These are phyloP conservation scores for Nakazawaea populi DNA, from an alignment of 805 yeast species.

Conservation along the genomic window DNA sequence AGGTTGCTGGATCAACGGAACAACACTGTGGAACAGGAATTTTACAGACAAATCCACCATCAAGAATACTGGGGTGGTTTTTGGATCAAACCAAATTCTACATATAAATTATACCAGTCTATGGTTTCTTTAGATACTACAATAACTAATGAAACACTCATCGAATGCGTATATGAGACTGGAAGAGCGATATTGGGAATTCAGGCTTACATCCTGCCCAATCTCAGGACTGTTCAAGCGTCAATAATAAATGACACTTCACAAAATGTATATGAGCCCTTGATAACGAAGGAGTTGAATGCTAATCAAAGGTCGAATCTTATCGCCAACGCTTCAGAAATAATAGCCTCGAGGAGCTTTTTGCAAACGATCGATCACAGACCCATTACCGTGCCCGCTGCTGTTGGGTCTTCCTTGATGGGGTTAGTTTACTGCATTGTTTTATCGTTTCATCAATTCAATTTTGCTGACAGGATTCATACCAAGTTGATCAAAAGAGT, in stretches of 20 bases:
- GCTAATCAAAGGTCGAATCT: neutral
- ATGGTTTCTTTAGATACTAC: constrained; percentile 28
- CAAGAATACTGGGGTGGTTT: constrained; percentile 65
- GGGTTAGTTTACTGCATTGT: constrained; percentile 69
- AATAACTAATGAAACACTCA: constrained; percentile 23
- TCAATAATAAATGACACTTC: constrained; percentile 15
- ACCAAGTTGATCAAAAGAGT: constrained; percentile 40
- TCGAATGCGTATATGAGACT: constrained; percentile 45
- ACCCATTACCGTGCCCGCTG: constrained; percentile 43
- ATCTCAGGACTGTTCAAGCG: constrained; percentile 29
- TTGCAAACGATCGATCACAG: constrained; percentile 35
- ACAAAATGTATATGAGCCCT: neutral
- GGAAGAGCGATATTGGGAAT: constrained; percentile 56
- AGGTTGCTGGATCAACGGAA: constrained; percentile 19
- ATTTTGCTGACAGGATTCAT: constrained; percentile 52
- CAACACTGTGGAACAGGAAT: constrained; percentile 30
- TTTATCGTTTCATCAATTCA: constrained; percentile 61
- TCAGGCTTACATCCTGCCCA: constrained; percentile 37
- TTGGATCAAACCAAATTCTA: constrained; percentile 44
- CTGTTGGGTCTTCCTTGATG: constrained; percentile 64
- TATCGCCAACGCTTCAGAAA: neutral
- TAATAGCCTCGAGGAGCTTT: constrained; percentile 13
- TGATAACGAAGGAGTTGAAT: neutral
- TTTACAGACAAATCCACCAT: constrained; percentile 40
- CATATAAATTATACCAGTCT: constrained; percentile 32